A percentile compares a stretch with the other conserved stretches of the same genome.
Evolutionary conservation across 1,284 basidiomycete species (phyloP).

Genomic region (Puccinia hordei): DNA sequence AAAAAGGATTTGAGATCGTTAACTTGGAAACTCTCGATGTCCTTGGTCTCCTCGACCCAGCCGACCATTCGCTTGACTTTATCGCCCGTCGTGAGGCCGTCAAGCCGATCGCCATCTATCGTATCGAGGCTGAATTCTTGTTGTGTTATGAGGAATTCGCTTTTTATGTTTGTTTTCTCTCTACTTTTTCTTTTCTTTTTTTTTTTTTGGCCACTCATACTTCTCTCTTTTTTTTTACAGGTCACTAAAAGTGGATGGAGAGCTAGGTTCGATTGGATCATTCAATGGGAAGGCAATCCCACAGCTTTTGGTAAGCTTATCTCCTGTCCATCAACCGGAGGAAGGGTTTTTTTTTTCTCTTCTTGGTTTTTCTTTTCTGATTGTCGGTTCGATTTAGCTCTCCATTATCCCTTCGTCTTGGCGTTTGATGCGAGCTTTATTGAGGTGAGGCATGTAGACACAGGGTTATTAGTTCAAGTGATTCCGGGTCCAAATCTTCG

Average conservation of each 20-base stretch:
- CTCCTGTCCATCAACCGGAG: too few species aligned
- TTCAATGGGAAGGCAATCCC: constrained; percentile 94
- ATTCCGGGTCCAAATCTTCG: constrained; percentile 67
- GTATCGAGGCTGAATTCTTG: constrained; percentile 87
- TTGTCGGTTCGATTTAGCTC: constrained; percentile 64
- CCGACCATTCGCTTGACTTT: constrained; percentile 88
- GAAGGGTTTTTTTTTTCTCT: constrained; percentile 44
- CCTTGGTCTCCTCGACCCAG: constrained; percentile 90
- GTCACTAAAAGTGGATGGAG: constrained; percentile 96
- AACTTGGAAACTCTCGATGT: constrained; percentile 97
- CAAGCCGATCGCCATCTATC: constrained; percentile 92
- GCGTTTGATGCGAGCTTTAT: constrained; percentile 96
- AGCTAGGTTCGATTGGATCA: constrained; percentile 86
- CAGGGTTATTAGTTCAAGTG: constrained; percentile 87
- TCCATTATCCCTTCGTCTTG: constrained; percentile 94
- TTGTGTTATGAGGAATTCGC: constrained; percentile 99
- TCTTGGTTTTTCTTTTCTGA: constrained; percentile 47
- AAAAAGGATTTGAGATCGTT: constrained; percentile 98
- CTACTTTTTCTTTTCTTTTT: neutral
- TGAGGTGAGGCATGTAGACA: constrained; percentile 94
- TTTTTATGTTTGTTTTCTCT: constrained; percentile 67
- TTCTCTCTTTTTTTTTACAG: constrained; percentile 37
- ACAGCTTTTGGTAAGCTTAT: constrained; percentile 79
- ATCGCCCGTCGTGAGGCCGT: constrained; percentile 85
- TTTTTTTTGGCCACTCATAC: neutral